Percentiles rank a stretch among this genome's conserved stretches.
These are phyloP conservation scores for Phytophthora cryptogea DNA, from an alignment of 352 stramenopile species.

Conservation along the genomic window DNA sequence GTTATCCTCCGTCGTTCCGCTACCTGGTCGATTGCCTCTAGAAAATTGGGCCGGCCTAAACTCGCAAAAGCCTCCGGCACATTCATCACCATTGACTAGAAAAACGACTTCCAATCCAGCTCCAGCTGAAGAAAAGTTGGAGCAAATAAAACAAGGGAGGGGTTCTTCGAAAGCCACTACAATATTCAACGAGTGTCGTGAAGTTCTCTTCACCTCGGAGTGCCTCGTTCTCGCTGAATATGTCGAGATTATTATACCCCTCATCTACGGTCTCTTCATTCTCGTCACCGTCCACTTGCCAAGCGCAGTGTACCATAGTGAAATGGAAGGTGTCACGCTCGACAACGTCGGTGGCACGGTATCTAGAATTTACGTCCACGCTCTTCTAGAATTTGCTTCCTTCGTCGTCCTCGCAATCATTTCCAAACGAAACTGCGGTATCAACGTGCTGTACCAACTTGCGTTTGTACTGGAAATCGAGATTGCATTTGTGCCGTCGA, in stretches of 20 bases:
- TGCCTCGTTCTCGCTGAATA: slow-evolving; percentile 40
- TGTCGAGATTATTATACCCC: slow-evolving; percentile 30
- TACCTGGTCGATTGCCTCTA: neutral
- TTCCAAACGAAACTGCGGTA: slow-evolving; percentile 2
- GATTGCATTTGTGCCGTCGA: slow-evolving; percentile 11
- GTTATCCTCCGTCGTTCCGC: neutral
- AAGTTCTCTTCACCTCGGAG: slow-evolving; percentile 31
- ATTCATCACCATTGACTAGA: neutral
- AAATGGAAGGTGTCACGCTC: slow-evolving; percentile 12
- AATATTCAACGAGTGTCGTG: neutral
- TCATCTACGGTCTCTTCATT: slow-evolving; percentile 26
- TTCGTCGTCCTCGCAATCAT: slow-evolving; percentile 4
- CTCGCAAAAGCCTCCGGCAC: too few species aligned
- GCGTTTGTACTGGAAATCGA: slow-evolving; percentile 33
- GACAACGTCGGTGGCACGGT: slow-evolving; percentile 6
- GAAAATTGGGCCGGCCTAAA: too few species aligned
- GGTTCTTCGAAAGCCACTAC: neutral
- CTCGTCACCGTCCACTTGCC: slow-evolving; percentile 12
- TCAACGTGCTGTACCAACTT: slow-evolving; percentile 21
- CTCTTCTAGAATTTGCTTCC: slow-evolving; percentile 16
- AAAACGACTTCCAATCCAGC: neutral
- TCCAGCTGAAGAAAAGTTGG: too few species aligned
- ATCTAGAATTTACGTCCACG: slow-evolving; percentile 14
- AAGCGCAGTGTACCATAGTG: slow-evolving; percentile 29
- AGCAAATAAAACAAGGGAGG: too few species aligned